Base-by-base conservation (phyloP, 1,284 basidiomycete genomes). In the Melampsora larici-populina region DNA sequence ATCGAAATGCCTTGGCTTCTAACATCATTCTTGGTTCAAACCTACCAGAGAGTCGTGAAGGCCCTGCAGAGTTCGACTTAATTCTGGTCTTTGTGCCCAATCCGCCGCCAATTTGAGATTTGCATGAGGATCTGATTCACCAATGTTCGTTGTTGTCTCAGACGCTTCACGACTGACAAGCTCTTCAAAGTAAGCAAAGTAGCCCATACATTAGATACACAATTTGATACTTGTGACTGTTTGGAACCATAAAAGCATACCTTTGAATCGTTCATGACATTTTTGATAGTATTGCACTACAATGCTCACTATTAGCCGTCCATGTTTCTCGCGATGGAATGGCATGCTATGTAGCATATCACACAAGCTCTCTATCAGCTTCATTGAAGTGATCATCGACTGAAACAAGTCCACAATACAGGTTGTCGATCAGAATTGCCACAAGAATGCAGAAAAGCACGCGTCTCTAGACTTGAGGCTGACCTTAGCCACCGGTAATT, bases 241-340 rank as follows among this genome's bases (percentile, higher is more conserved):
- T 43, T 13, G 40, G 1, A 11, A 13, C 1, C 11, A 43, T 43
- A 13, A 60, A 46, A 24, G 55, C 40, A 29, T 81, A 65, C 84
- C 89, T 80, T 92, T 90, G 84, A 93, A 98, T 40, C 90, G 87
- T 81, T 94, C 90, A 80, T 91, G 93, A 82, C 94, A 97, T 55
- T 91, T 89, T 83, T 97, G 93, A 82, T 98, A 98, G 84, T 95
- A 98, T 83, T 97, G 94, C 49, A 97, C 93, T 69, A 98, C 91
- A 60, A 97, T 91, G n/a, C 92, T 91, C 31, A 99, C 88, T 79
- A 99, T 94, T 51, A 99, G 86, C n/a, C 93, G 89, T 40, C 93
- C 90, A 84, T 97, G 95, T 83, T 90, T 94, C 83, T 98, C 96
- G 78, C 91, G 88, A 82, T 98, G 95, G 86, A 99, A 98, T 0